A percentile compares a stretch with the other conserved stretches of the same genome.
Conservation (phyloP, 306 rosid species). For the Prosopis cineraria region DNA sequence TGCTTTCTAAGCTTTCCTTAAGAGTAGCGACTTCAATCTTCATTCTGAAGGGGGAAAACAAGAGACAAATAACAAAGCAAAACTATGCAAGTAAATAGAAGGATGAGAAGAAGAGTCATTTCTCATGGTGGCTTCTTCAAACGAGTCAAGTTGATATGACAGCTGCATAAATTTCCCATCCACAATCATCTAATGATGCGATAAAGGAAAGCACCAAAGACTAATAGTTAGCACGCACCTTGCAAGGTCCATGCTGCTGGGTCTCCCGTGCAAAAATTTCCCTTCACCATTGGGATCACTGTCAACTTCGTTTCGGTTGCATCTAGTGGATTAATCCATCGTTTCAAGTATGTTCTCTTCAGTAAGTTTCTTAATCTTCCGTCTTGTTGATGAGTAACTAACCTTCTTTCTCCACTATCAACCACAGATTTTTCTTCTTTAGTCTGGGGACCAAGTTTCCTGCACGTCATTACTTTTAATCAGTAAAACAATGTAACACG, state of each 20-base stretch:
- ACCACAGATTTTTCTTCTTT: slow-evolving; percentile 46
- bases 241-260: slow-evolving; percentile 80
- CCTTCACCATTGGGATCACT: slow-evolving; percentile 48
- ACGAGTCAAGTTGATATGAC: slow-evolving; percentile 6
- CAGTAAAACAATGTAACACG: slow-evolving; percentile 15
- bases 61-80: neutral
- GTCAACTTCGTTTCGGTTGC: slow-evolving; percentile 55
- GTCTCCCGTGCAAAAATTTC: slow-evolving; percentile 42
- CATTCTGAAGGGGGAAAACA: slow-evolving; percentile 49
- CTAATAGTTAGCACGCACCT: slow-evolving; percentile 57
- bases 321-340: slow-evolving; percentile 73
- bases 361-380: slow-evolving; percentile 76
- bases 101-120: slow-evolving; percentile 20
- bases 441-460: slow-evolving; percentile 54
- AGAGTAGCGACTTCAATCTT: slow-evolving; percentile 88
- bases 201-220: slow-evolving; percentile 31
- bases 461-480: slow-evolving; percentile 40
- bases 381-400: slow-evolving; percentile 55
- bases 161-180: slow-evolving; percentile 29
- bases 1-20: slow-evolving; percentile 81
- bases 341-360: slow-evolving; percentile 80
- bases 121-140: slow-evolving; percentile 15
- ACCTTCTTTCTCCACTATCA: slow-evolving; percentile 50
- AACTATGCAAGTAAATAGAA: slow-evolving; percentile 17
- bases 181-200: slow-evolving; percentile 32